Percentiles rank a stretch among this genome's conserved stretches.
Evolutionary conservation across 1,284 basidiomycete species (phyloP).

Genomic region (Pyrrhoderma lamaoense): DNA sequence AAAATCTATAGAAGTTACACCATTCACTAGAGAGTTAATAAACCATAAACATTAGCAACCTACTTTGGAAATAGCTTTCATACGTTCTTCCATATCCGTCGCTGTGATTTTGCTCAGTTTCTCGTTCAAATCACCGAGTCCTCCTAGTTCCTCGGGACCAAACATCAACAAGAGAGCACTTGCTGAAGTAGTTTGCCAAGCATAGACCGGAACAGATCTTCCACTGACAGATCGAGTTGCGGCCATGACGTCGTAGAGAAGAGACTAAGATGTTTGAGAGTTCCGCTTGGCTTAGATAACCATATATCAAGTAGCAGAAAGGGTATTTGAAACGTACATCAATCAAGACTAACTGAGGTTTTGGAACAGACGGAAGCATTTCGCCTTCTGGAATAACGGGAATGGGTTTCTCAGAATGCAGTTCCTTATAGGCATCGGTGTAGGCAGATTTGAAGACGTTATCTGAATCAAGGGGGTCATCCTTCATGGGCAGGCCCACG

Average conservation of each 20-base stretch:
- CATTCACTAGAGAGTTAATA: neutral
- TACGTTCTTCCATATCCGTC: neutral
- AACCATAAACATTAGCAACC: neutral
- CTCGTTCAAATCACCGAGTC: conserved; percentile 1
- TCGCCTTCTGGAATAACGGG: neutral
- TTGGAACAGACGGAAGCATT: neutral
- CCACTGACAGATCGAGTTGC: conserved; percentile 5
- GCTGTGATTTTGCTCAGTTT: neutral
- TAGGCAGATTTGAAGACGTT: neutral
- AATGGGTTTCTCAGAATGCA: neutral
- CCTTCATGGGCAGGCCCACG: neutral
- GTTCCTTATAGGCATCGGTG: neutral
- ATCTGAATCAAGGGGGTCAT: neutral
- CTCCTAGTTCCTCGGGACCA: conserved; percentile 8
- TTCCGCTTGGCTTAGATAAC: too few relatives aligned
- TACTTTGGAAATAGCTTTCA: neutral
- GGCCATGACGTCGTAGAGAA: conserved; percentile 7
- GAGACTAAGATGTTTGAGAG: neutral
- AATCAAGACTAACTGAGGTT: conserved; percentile 8
- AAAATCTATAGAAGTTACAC: neutral
- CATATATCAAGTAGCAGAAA: too few relatives aligned
- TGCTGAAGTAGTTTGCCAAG: conserved; percentile 3
- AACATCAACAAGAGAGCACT: conserved; percentile 1
- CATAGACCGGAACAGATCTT: conserved; percentile 13
- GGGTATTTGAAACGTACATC: conserved; percentile 3